A percentile compares a stretch with the other conserved stretches of the same genome.
phyloP scores from a whole-genome alignment of 768 basidiomycete genomes.

The Leucocoprinus sp. region DNA sequence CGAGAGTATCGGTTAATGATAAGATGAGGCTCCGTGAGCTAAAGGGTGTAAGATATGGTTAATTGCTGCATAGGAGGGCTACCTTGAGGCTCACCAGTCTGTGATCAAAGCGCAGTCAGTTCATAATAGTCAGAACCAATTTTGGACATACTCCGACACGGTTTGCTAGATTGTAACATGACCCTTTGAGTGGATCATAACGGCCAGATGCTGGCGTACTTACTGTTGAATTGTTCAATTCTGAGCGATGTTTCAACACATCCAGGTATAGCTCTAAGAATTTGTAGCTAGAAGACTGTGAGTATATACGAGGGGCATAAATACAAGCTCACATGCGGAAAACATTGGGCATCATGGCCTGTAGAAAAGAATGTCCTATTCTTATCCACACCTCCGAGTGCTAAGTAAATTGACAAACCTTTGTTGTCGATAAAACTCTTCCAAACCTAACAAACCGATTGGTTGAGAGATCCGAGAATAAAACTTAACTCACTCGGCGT shows the following conservation, averaged over 20 bases:
- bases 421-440: constrained; percentile 68
- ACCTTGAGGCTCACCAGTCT: constrained; percentile 29
- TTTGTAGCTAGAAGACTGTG: constrained; percentile 39
- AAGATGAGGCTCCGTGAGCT: constrained; percentile 79
- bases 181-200: not conserved
- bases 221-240: constrained; percentile 70
- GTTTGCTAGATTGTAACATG: constrained; percentile 46
- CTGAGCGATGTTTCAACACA: constrained; percentile 58
- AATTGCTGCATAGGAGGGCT: not conserved
- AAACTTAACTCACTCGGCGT: constrained; percentile 34
- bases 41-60: not conserved
- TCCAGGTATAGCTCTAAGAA: constrained; percentile 66
- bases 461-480: not conserved
- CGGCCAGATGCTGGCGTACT: constrained; percentile 15
- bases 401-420: constrained; percentile 32
- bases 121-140: not conserved
- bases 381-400: not conserved
- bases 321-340: constrained; percentile 55
- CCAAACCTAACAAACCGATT: constrained; percentile 51
- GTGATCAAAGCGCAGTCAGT: constrained; percentile 2
- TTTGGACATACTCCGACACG: constrained; percentile 58
- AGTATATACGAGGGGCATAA: constrained; percentile 1
- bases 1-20: constrained; percentile 78
- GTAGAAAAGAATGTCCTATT: constrained; percentile 11
- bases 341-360: constrained; percentile 79